Evolutionary conservation across 768 basidiomycete genomes (phyloP), one percentile per base, ranked within the genome.

Genomic region (Hemileccinum impolitum): DNA sequence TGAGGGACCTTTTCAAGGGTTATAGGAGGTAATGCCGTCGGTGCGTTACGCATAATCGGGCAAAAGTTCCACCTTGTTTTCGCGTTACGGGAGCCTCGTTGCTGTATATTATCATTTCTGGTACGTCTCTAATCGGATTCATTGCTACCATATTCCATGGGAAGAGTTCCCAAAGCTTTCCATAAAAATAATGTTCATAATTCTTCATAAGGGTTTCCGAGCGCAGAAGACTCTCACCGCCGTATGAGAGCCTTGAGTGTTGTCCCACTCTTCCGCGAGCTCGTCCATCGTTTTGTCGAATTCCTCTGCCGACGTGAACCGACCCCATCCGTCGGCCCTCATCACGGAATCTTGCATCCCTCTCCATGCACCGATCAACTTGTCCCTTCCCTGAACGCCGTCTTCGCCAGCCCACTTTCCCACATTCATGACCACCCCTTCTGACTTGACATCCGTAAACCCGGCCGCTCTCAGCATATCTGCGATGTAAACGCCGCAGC

Each of bases 1-100:
- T 13, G 77, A 78, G 31, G 70, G 71, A 18, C 80, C 79, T 2
- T 89, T 91, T 59, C 65, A 73, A 36, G 73, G 70, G 17, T 48
- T 79, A 52, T 76, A 60, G 19, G 38, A 17, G 21, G 6, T 3
- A 17, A 9, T 2, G 19, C 2, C 9, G 26, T 4, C 26, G 9
- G 4, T 28, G 26, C 9, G 9, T 28, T 28, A 28, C 26, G 26
- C 26, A 28, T 28, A 28, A 28, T 5, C 9, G 26, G 9, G 9
- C 26, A 28, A 9, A 28, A 4, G 9, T 28, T 28, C 9, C 9
- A 28, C n/a, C 23, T 23, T 23, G 23, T 23, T 23, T 23, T 6
- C 23, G 23, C 23, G 23, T 23, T 23, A 6, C 23, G 6, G 3
- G 23, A 23, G 23, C 23, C 23, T 23, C 23, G 23, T 23, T 23